phyloP scores from a whole-genome alignment of 352 stramenopile genomes.

The Phytophthora cactorum region DNA sequence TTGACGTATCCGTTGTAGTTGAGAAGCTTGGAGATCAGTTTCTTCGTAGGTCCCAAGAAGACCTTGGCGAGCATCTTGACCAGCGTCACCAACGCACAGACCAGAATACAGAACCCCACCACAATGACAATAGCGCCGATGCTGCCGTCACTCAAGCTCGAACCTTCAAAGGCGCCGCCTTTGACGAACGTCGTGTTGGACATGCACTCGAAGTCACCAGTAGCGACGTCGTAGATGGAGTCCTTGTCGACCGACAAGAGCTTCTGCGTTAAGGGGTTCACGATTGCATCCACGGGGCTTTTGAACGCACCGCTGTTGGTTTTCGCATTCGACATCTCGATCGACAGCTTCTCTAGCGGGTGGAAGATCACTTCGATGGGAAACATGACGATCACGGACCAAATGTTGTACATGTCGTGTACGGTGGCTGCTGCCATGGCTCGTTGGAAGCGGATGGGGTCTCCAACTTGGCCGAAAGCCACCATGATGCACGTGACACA shows the following conservation, averaged over 20 bases:
- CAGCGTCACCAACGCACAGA: slow-evolving; percentile 46
- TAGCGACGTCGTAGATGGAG: slow-evolving; percentile 38
- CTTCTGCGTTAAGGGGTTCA: slow-evolving; percentile 39
- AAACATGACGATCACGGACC: slow-evolving; percentile 74
- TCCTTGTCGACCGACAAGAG: slow-evolving; percentile 41
- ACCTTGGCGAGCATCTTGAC: slow-evolving; percentile 56
- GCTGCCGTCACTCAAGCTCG: slow-evolving; percentile 36
- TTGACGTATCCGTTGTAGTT: slow-evolving; percentile 89
- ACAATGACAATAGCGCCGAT: slow-evolving; percentile 47
- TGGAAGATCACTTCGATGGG: slow-evolving; percentile 66
- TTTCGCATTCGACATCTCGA: slow-evolving; percentile 38
- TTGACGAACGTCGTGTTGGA: slow-evolving; percentile 39
- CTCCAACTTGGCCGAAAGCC: slow-evolving; percentile 81
- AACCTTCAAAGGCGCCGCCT: slow-evolving; percentile 35
- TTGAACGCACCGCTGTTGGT: slow-evolving; percentile 37
- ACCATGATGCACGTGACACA: slow-evolving; percentile 91
- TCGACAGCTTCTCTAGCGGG: slow-evolving; percentile 59
- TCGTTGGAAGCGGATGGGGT: slow-evolving; percentile 64
- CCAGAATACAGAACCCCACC: slow-evolving; percentile 48
- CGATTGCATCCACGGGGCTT: slow-evolving; percentile 44
- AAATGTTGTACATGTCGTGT: slow-evolving; percentile 90
- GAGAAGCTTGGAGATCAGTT: slow-evolving; percentile 82
- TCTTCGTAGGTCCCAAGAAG: slow-evolving; percentile 80
- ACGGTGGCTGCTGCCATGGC: slow-evolving; percentile 55
- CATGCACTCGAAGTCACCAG: slow-evolving; percentile 32